These are phyloP conservation scores for Plasmodium sp. DNA, from an alignment of 169 alveolate genomes.

Conservation along the genomic window DNA sequence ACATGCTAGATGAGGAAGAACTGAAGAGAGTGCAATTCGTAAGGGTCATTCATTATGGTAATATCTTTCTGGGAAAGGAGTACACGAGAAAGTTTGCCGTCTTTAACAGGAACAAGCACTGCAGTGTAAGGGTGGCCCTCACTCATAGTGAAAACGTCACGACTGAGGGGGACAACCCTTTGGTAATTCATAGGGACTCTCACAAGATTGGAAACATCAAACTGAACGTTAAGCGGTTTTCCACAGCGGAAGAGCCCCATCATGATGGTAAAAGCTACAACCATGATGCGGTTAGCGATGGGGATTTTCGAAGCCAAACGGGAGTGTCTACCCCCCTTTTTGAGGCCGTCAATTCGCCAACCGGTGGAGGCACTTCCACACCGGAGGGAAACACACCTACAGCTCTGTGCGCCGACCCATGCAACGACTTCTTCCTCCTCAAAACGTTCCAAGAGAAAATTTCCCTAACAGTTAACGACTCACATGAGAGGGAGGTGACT, in stretches of 20 bases:
- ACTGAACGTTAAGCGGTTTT: background rate
- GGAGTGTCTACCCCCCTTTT: background rate
- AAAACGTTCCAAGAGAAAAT: constrained; percentile 21
- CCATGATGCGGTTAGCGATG: background rate
- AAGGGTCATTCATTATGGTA: constrained; percentile 4
- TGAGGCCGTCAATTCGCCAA: background rate
- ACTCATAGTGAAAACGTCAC: constrained; percentile 17
- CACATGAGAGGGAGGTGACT: background rate
- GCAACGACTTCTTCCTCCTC: background rate
- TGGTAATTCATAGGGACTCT: background rate
- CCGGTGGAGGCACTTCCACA: background rate
- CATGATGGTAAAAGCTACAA: background rate
- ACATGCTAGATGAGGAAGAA: constrained; percentile 27
- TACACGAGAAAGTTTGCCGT: constrained; percentile 1
- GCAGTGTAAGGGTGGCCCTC: background rate
- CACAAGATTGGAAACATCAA: background rate
- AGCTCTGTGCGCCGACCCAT: background rate
- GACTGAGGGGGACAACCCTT: background rate
- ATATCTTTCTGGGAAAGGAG: constrained; percentile 8
- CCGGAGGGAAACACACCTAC: background rate
- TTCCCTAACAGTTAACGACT: background rate
- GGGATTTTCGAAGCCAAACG: background rate
- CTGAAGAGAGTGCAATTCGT: constrained; percentile 8
- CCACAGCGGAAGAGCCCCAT: background rate
- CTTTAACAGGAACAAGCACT: constrained; percentile 3